phyloP scores from a whole-genome alignment of 441 rosid genomes.

The Melastoma candidum region DNA sequence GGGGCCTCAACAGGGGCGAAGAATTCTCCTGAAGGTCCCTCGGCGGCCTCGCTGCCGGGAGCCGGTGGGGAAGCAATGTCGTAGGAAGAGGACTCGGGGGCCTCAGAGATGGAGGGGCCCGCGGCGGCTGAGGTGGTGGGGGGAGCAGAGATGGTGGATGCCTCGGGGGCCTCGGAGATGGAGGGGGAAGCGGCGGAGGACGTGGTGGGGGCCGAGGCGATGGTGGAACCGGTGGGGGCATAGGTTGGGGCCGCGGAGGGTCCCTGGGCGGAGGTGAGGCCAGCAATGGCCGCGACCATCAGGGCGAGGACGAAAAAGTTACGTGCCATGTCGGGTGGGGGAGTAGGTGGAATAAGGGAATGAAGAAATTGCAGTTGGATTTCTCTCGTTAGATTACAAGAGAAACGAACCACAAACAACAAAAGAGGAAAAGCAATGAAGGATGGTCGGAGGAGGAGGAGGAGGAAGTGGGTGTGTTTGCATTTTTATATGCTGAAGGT shows the following conservation, averaged over 20 bases:
- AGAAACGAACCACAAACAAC: no score
- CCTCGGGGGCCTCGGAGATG: not conserved
- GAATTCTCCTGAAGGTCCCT: not conserved
- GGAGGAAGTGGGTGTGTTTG: no score
- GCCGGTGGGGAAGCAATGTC: conserved; percentile 4
- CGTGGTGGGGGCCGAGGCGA: not conserved
- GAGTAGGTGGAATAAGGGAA: not conserved
- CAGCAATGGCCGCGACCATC: conserved; percentile 1
- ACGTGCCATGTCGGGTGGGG: not conserved
- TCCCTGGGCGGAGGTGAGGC: conserved; percentile 1
- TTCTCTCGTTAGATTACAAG: no score
- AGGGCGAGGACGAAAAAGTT: conserved; percentile 3
- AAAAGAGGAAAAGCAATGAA: no score
- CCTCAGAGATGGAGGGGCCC: conserved; percentile 1
- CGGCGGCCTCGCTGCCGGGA: conserved; percentile 8
- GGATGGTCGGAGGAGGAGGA: no score
- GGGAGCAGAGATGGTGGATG: not conserved
- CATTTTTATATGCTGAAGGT: no score
- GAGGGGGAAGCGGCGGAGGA: conserved; percentile 1
- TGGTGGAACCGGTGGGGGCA: not conserved
- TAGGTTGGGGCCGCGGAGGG: not conserved
- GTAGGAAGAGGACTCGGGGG: not conserved
- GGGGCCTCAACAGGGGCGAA: not conserved
- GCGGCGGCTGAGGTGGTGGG: no score
- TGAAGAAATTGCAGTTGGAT: not conserved